A percentile compares a stretch with the other conserved stretches of the same genome.
phyloP scores from a whole-genome alignment of 2,329 filamentous ascomycete species.

The Botrytis byssoidea region DNA sequence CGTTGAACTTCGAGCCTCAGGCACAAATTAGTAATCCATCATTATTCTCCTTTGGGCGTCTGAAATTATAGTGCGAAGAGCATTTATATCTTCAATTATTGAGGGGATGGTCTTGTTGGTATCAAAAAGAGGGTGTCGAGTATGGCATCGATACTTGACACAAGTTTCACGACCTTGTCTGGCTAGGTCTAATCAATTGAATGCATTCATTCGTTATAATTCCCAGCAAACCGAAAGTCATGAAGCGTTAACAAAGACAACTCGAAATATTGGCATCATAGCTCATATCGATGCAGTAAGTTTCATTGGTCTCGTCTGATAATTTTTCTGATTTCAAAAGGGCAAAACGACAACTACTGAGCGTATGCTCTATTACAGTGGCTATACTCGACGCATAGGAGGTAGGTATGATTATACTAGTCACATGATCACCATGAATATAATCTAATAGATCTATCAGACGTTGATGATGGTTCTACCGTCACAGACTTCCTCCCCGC shows the following conservation, averaged over 20 bases:
- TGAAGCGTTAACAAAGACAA: constrained; percentile 48
- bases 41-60: not conserved
- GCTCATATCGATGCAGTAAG: constrained; percentile 89
- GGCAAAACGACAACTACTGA: constrained; percentile 98
- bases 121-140: constrained; percentile 30
- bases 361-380: constrained; percentile 97
- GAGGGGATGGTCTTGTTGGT: constrained; percentile 35
- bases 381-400: constrained; percentile 82
- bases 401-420: constrained; percentile 48
- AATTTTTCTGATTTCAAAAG: constrained; percentile 40
- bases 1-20: not conserved
- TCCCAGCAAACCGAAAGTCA: constrained; percentile 27
- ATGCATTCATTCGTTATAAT: constrained; percentile 25
- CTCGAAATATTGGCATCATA: constrained; percentile 96
- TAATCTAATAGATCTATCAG: constrained; percentile 42
- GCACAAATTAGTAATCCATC: constrained; percentile 10
- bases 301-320: constrained; percentile 22
- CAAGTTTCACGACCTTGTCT: constrained; percentile 7
- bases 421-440: not conserved
- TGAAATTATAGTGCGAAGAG: not conserved
- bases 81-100: not conserved
- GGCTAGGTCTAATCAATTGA: constrained; percentile 7
- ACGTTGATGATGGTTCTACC: constrained; percentile 94
- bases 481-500: constrained; percentile 96
- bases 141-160: constrained; percentile 33